A percentile compares a stretch with the other conserved stretches of the same genome.
phyloP scores from a whole-genome alignment of 1,284 basidiomycete genomes.

The Pulchroboletus neoregius region DNA sequence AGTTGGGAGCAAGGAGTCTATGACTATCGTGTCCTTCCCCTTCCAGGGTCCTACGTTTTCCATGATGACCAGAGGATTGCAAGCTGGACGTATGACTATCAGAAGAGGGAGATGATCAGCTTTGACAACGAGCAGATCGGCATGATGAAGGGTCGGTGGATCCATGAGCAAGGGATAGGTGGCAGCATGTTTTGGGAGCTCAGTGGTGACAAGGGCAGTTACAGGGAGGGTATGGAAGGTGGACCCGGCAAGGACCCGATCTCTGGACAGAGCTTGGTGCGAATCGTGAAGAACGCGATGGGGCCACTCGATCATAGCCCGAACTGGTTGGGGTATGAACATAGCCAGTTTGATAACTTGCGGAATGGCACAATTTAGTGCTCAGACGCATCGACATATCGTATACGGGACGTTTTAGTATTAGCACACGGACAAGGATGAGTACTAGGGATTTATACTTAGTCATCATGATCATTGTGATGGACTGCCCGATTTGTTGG shows the following conservation, averaged over 20 bases:
- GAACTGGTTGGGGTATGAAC: constrained; percentile 72
- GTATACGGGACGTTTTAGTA: constrained; percentile 1
- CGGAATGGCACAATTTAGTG: constrained; percentile 45
- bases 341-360: constrained; percentile 74
- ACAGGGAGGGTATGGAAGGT: constrained; percentile 65
- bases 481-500: constrained; percentile 12
- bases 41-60: constrained; percentile 60
- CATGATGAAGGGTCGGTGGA: constrained; percentile 71
- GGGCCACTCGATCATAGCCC: constrained; percentile 59
- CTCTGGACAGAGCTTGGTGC: constrained; percentile 61
- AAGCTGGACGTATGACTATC: constrained; percentile 71
- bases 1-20: constrained; percentile 80
- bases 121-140: constrained; percentile 74
- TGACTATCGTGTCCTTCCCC: constrained; percentile 75
- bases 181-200: constrained; percentile 89
- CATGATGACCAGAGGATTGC: constrained; percentile 57
- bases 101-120: constrained; percentile 72
- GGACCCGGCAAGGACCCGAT: constrained; percentile 61
- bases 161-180: constrained; percentile 62
- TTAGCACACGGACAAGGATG: neutral
- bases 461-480: too few relatives aligned
- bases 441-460: constrained; percentile 4
- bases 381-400: neutral
- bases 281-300: constrained; percentile 70
- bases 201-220: constrained; percentile 70